Evolutionary conservation across 192 early-diverging fungal genomes (phyloP), one percentile per base, ranked within the genome.

Genomic region (Coemansia sp.): DNA sequence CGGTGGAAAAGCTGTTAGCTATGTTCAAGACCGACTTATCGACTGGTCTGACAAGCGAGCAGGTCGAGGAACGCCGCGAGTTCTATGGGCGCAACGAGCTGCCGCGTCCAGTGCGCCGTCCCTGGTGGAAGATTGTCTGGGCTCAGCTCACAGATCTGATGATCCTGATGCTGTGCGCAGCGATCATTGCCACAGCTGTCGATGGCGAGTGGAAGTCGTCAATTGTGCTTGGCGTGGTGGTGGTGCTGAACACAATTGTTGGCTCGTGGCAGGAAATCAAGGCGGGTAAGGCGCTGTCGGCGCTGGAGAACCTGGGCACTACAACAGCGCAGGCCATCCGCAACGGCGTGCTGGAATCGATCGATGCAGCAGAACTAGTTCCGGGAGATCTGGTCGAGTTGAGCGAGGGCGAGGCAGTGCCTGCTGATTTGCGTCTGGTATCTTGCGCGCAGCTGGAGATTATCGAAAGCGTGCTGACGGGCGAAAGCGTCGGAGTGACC

Each of bases 201-300:
- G 83, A 89, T 21, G 85, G 93, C 66, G 93, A 95, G 65, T 95
- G 86, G 76, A 90, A 92, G 71, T 80, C 87, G 66, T 87, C 86
- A 46, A 80, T 84, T 59, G 93, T 97, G 22, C 83, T 94, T 34
- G 68, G 84, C 36, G 82, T 90, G 46, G 91, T 98, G 20, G 91
- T 95, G 21, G 82, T 94, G 14, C 78, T 98, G 40, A 98, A 98
- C 78, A 87, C 93, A 36, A 64, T 89, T 40, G 94, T 99, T 66
- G 97, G 97, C 19, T 92, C 95, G 47, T 85, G 87, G 20, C 97
- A 99, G 82, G 97, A 99, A 74, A 96, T 88, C 82, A 92, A 94
- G 69, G 95, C 97, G n/a, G 91, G 87, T 37, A 90, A 90, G 59
- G 92, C 96, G 5, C 84, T 98, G 81, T 93, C 95, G 31, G 92